Percentiles rank a stretch among this genome's conserved stretches.
These are phyloP conservation scores for Cladosporium austrohemisphaericum DNA, from an alignment of 2,329 filamentous ascomycete species.

Conservation along the genomic window DNA sequence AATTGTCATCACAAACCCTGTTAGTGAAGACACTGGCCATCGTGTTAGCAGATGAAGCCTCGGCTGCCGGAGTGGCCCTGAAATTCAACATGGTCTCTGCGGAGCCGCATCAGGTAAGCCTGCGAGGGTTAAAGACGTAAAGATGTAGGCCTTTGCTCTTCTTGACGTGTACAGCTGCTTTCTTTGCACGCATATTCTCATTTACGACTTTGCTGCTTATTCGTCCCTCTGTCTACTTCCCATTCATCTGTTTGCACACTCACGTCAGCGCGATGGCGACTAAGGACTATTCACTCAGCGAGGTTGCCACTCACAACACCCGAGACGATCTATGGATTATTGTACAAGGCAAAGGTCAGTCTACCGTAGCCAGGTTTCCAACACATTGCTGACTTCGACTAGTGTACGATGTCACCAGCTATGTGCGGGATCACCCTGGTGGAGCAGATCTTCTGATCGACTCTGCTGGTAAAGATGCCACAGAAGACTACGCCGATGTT, in stretches of 20 bases:
- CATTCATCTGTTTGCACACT: neutral
- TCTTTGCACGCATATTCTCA: neutral
- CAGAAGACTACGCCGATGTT: conserved; percentile 88
- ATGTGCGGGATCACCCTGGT: conserved; percentile 93
- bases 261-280: neutral
- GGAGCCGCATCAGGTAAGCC: conserved; percentile 9
- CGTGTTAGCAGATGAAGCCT: conserved; percentile 2
- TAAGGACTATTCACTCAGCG: conserved; percentile 51
- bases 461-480: conserved; percentile 93
- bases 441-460: conserved; percentile 92
- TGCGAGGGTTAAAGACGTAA: neutral
- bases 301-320: conserved; percentile 93
- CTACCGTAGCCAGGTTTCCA: neutral
- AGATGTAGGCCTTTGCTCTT: neutral
- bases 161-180: neutral
- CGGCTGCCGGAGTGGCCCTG: neutral
- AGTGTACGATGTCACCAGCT: conserved; percentile 85
- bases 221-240: neutral
- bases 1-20: neutral
- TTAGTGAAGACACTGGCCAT: neutral
- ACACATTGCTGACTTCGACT: neutral
- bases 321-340: conserved; percentile 95
- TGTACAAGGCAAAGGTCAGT: conserved; percentile 68
- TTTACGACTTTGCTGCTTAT: no score
- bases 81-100: neutral